Percentiles rank a stretch among this genome's conserved stretches.
Evolutionary conservation across 2,329 filamentous ascomycete species (phyloP).

Genomic region (Nectriaceae sp.): DNA sequence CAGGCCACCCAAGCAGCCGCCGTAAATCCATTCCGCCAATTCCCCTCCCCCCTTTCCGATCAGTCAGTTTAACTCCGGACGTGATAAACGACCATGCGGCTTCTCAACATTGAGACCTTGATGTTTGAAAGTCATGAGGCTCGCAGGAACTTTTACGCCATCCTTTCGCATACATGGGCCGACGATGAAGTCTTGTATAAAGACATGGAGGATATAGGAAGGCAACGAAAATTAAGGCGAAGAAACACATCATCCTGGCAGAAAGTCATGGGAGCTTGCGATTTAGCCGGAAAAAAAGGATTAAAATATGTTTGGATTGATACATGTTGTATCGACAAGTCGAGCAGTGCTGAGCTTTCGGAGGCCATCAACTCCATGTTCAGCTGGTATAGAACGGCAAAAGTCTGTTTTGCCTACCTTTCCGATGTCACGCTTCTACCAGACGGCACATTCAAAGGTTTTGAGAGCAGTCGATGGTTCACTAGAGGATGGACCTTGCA

Average conservation of each 20-base stretch:
- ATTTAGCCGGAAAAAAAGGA: slow-evolving; percentile 22
- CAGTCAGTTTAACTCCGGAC: no score
- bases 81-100: slow-evolving; percentile 25
- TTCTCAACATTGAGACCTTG: slow-evolving; percentile 29
- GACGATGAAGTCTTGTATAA: slow-evolving; percentile 25
- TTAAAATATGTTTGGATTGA: slow-evolving; percentile 27
- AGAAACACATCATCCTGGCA: slow-evolving; percentile 22
- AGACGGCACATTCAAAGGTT: slow-evolving; percentile 12
- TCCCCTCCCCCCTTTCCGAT: no score
- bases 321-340: no score
- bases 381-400: slow-evolving; percentile 24
- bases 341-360: no score
- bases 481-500: no score
- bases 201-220: slow-evolving; percentile 21
- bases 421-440: slow-evolving; percentile 21
- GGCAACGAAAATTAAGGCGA: slow-evolving; percentile 19
- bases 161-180: slow-evolving; percentile 30
- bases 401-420: slow-evolving; percentile 24
- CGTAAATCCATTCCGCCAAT: no score
- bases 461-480: slow-evolving; percentile 28
- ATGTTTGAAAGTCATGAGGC: slow-evolving; percentile 23
- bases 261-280: slow-evolving; percentile 25
- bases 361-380: no score
- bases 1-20: no score
- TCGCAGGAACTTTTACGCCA: slow-evolving; percentile 22